Conservation (phyloP, 768 basidiomycete species). For the Podaxis sp. region DNA sequence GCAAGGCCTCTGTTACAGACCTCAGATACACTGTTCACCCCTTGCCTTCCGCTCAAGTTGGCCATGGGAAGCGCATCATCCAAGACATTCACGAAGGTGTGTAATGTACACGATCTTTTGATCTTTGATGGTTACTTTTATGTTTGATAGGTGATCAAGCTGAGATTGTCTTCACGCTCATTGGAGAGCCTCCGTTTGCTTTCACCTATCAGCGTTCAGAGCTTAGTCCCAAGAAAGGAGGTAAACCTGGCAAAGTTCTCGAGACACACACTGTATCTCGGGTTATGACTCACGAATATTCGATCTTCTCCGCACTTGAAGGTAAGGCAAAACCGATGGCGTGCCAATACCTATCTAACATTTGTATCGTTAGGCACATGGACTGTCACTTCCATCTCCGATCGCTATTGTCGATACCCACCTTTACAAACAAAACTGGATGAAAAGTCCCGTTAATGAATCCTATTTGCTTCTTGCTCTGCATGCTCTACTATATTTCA, state of each 20-base stretch:
- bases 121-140: not conserved
- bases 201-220: slow-evolving; percentile 92
- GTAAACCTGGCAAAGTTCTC: slow-evolving; percentile 70
- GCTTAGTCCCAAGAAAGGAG: slow-evolving; percentile 60
- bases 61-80: slow-evolving; percentile 74
- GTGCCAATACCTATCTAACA: not conserved
- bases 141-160: slow-evolving; percentile 74
- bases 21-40: slow-evolving; percentile 71
- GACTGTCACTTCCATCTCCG: slow-evolving; percentile 90
- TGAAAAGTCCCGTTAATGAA: slow-evolving; percentile 5
- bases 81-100: slow-evolving; percentile 90
- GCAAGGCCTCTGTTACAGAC: slow-evolving; percentile 77
- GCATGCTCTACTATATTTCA: slow-evolving; percentile 4
- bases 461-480: not conserved
- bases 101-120: slow-evolving; percentile 6
- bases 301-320: slow-evolving; percentile 88
- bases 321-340: slow-evolving; percentile 42
- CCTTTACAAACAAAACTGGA: slow-evolving; percentile 52
- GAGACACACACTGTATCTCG: slow-evolving; percentile 91
- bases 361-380: slow-evolving; percentile 58
- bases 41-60: slow-evolving; percentile 85
- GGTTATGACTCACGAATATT: slow-evolving; percentile 71
- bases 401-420: slow-evolving; percentile 88
- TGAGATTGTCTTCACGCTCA: slow-evolving; percentile 85
- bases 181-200: slow-evolving; percentile 92